Evolutionary conservation across 129 eudicot genomes (phyloP), one percentile per base, ranked within the genome.

Genomic region (Apium graveolens): DNA sequence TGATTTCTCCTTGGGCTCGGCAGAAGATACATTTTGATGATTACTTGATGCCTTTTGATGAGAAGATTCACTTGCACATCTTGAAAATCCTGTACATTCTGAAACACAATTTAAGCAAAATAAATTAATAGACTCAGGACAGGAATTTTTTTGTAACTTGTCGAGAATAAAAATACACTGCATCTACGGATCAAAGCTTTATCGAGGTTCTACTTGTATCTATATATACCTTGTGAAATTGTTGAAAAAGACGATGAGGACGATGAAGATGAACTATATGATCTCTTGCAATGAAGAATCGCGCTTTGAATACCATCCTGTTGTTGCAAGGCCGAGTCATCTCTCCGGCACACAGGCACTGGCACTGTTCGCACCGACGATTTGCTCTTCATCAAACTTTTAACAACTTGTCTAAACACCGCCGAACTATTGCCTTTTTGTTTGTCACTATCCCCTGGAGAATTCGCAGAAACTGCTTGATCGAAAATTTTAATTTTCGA

Each of bases 241-340:
- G 76, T 42, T 41, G 76, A 72, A 20, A 38, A 51, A 1, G 68
- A 49, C 4, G 78, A 48, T 0, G 78, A 75, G 11, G 68, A 75
- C 0, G 80, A 78, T n/a, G 83, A 79, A 39, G 80, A 78, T 14
- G 83, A 82, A 46, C 60, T 80, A 60, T 76, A 81, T 10, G 86
- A 86, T 39, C 74, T 84, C 66, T 86, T 86, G 87, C 89, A 86
- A 16, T 83, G 85, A 38, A 86, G 84, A 53, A 86, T 86, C 20
- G 89, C 89, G 79, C 86, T 78, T 77, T 78, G 85, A 26, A 86
- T 86, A 1, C 86, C 89, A 20, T 83, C 89, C 26, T 77, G 78
- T 32, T 84, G 84, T 13, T 80, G 76, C 55, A 72, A 74, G 1
- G 77, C 77, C 1, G 77, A 74, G 34, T 74, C 77, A 39, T 42